These are phyloP conservation scores for Metarhizium anisopliae DNA, from an alignment of 2,329 filamentous ascomycete species.

Conservation along the genomic window DNA sequence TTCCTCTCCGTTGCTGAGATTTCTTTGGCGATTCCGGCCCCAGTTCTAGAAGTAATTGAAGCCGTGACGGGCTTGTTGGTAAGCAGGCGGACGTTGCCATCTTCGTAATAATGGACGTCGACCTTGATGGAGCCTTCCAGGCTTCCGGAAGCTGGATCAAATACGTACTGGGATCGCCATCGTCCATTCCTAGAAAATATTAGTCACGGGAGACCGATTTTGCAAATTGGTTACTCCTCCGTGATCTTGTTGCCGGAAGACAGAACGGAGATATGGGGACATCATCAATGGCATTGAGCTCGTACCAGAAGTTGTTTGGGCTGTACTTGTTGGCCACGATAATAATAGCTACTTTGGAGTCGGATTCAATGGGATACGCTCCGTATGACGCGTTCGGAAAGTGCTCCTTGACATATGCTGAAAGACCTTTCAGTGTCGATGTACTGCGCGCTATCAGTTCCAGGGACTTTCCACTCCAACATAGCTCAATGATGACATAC, in stretches of 20 bases:
- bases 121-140: conserved; percentile 79
- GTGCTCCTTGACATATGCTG: conserved; percentile 74
- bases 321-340: conserved; percentile 96
- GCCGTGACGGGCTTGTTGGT: conserved; percentile 70
- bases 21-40: conserved; percentile 63
- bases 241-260: background rate
- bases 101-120: conserved; percentile 98
- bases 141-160: conserved; percentile 56
- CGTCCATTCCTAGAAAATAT: conserved; percentile 68
- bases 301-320: conserved; percentile 92
- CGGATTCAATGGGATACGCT: conserved; percentile 70
- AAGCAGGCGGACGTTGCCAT: conserved; percentile 88
- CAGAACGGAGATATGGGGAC: background rate
- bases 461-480: too few relatives aligned
- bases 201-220: background rate
- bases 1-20: conserved; percentile 76
- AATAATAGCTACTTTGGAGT: conserved; percentile 68
- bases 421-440: conserved; percentile 71
- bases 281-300: background rate
- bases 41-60: conserved; percentile 52
- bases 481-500: conserved; percentile 40
- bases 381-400: conserved; percentile 75
- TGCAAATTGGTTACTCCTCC: background rate
- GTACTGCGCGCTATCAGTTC: conserved; percentile 45
- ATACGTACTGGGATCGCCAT: conserved; percentile 84